Evolutionary conservation across 179 eudicot species (phyloP).

Genomic region (Patellifolia procumbens): DNA sequence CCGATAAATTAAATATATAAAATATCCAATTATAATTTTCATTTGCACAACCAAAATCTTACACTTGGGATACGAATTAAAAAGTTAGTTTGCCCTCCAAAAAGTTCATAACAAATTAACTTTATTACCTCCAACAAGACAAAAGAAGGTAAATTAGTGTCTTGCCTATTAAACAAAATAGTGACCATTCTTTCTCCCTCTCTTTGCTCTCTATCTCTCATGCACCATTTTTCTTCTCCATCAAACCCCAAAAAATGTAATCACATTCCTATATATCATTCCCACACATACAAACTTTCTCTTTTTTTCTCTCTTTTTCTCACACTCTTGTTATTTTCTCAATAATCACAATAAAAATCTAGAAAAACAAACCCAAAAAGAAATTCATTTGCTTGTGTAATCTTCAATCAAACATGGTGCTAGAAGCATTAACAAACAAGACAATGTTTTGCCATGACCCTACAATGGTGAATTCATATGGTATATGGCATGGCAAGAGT

Average conservation of each 20-base stretch:
- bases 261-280: not conserved
- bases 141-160: no score
- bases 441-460: conserved; percentile 23
- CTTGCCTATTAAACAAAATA: conserved; percentile 6
- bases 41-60: no score
- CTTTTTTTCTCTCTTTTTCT: not conserved
- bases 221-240: not conserved
- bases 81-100: no score
- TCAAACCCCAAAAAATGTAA: conserved; percentile 5
- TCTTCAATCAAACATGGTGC: conserved; percentile 1
- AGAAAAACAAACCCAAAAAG: not conserved
- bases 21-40: no score
- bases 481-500: conserved; percentile 20
- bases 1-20: no score
- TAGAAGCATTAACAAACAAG: conserved; percentile 2
- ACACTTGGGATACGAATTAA: no score
- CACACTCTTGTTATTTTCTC: not conserved
- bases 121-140: no score
- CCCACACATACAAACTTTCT: conserved; percentile 1
- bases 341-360: not conserved
- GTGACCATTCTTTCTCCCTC: conserved; percentile 22
- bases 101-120: not conserved
- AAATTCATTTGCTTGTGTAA: not conserved
- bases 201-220: conserved; percentile 27
- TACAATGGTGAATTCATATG: conserved; percentile 17